phyloP scores from a whole-genome alignment of 257 asterid genomes.

The Dorcoceras hygrometricum region DNA sequence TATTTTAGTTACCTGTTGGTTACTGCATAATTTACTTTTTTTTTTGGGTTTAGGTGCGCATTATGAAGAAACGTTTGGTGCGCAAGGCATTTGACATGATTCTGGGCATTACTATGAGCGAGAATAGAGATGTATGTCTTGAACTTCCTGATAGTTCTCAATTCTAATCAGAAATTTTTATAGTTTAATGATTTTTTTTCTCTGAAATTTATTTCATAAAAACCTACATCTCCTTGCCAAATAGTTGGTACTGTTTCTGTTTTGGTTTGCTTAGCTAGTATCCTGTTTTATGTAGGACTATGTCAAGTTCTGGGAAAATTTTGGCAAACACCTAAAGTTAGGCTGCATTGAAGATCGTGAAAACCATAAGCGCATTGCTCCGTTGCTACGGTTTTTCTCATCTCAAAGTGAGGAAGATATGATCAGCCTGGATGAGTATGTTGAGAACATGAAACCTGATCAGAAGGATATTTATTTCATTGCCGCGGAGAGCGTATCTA shows the following conservation, averaged over 20 bases:
- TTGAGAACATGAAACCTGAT: constrained; percentile 86
- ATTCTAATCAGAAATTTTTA: constrained; percentile 2
- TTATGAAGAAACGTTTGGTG: constrained; percentile 96
- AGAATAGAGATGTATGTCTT: constrained; percentile 60
- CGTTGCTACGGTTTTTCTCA: constrained; percentile 80
- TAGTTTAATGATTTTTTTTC: constrained; percentile 1
- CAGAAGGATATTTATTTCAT: constrained; percentile 87
- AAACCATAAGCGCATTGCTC: constrained; percentile 96
- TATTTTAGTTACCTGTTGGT: neutral
- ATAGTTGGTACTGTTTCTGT: neutral
- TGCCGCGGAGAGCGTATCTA: constrained; percentile 83
- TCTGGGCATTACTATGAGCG: constrained; percentile 89
- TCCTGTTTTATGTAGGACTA: constrained; percentile 60
- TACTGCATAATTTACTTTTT: constrained; percentile 18
- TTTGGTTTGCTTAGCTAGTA: constrained; percentile 17
- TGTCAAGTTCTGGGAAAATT: constrained; percentile 81
- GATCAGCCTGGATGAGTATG: constrained; percentile 94
- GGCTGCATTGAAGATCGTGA: constrained; percentile 98
- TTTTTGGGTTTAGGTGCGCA: constrained; percentile 59
- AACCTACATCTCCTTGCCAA: neutral
- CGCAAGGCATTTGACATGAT: constrained; percentile 99
- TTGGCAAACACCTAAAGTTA: constrained; percentile 79
- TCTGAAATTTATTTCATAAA: neutral
- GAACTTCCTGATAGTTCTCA: constrained; percentile 4
- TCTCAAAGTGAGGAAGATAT: constrained; percentile 81